Percentiles rank a stretch among this genome's conserved stretches.
phyloP scores from a whole-genome alignment of 805 yeast species.

The Hanseniaspora guilliermondii region DNA sequence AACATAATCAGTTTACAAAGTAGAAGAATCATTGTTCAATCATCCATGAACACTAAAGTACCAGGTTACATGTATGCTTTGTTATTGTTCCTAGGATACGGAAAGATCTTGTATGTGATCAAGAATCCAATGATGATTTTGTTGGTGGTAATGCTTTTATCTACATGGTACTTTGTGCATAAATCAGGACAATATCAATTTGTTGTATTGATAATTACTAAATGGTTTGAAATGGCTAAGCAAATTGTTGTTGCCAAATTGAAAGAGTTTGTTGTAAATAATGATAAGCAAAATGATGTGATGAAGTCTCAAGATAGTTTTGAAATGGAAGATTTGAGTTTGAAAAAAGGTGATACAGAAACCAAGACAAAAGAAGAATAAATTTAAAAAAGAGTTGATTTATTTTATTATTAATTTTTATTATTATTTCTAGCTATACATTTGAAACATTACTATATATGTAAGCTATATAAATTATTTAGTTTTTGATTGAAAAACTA shows the following conservation, averaged over 20 bases:
- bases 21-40: slow-evolving; percentile 69
- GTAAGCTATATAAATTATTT: background rate
- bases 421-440: background rate
- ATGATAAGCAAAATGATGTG: slow-evolving; percentile 22
- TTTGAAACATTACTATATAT: background rate
- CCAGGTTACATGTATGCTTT: slow-evolving; percentile 73
- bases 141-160: slow-evolving; percentile 47
- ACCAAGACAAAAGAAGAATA: background rate
- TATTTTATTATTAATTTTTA: background rate
- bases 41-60: slow-evolving; percentile 48
- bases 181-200: slow-evolving; percentile 67
- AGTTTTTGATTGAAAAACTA: too few species aligned
- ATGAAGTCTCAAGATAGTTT: slow-evolving; percentile 19
- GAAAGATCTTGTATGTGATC: slow-evolving; percentile 78
- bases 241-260: slow-evolving; percentile 45
- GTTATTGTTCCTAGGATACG: slow-evolving; percentile 79
- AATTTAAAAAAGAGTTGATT: background rate
- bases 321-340: slow-evolving; percentile 26
- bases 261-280: slow-evolving; percentile 47
- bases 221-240: slow-evolving; percentile 46
- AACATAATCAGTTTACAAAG: slow-evolving; percentile 78
- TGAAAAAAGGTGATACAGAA: slow-evolving; percentile 8
- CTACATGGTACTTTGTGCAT: slow-evolving; percentile 48
- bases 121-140: slow-evolving; percentile 76
- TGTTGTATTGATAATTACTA: slow-evolving; percentile 44